Evolutionary conservation across 2,329 filamentous ascomycete genomes (phyloP).

Genomic region (Penicillium palitans): DNA sequence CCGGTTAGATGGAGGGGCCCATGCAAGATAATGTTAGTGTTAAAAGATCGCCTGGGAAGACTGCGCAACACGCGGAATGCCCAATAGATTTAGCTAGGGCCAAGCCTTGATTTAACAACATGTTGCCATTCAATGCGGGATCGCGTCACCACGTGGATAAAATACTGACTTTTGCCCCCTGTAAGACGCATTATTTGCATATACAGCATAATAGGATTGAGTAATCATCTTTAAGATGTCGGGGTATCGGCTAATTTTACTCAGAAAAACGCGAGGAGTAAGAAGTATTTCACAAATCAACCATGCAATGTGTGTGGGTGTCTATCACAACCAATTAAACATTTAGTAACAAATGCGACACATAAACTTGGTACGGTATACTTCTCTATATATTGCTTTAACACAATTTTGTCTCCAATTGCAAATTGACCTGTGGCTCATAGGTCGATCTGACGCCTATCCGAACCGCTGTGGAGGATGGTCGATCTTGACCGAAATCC

Average conservation of each 20-base stretch:
- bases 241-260: neutral
- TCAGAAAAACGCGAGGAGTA: neutral
- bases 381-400: neutral
- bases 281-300: neutral
- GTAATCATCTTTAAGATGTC: neutral
- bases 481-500: neutral
- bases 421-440: neutral
- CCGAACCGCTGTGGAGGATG: neutral
- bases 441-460: neutral
- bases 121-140: conserved; percentile 1
- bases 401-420: neutral
- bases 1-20: neutral
- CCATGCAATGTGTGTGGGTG: neutral
- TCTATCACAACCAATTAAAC: neutral
- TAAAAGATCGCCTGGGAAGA: too few relatives aligned
- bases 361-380: too few relatives aligned
- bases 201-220: neutral
- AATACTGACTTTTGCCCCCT: neutral
- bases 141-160: neutral
- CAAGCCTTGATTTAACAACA: neutral
- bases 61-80: neutral
- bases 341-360: too few relatives aligned
- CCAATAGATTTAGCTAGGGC: too few relatives aligned
- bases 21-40: neutral
- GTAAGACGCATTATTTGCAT: neutral